Evolutionary conservation across 805 yeast species (phyloP), one percentile per base, ranked within the genome.

Genomic region (Candida sonorensis): DNA sequence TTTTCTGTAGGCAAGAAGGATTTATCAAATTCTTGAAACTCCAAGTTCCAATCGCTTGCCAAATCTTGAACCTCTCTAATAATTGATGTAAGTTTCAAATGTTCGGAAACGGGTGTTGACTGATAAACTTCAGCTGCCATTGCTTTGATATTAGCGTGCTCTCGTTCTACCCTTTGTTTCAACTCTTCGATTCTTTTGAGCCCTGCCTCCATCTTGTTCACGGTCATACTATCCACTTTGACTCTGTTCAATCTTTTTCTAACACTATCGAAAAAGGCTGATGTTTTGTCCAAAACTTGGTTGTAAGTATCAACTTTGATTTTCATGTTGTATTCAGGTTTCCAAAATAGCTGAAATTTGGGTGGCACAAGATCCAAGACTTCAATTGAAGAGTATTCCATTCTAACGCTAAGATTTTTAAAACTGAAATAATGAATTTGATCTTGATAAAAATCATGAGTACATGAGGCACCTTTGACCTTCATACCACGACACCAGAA

Each of bases 11-110:
- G 97, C 38, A 90, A 68, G 50, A 72, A 92, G 14, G 68, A 67
- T 27, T 69, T 69, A 38, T 84, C 97, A 59, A 92, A 90, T 7
- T 75, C 81, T 23, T 75, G 69, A 47, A 92, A 87, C 36, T 81
- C 94, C 15, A 58, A 46, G 56, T 90, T 95, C 97, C 97, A 92
- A 25, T 66, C 72, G 15, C 85, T 87, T 3, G 94, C 88, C 18
- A 78, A 60, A 35, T 81, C 87, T 48, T 90, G 96, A 12, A 90
- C 64, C 22, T 70, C 70, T 45, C 90, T 64, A 17, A 87, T 58
- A 3, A 82, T 70, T 0, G 72, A 60, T 48, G 94, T 92, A 43
- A 92, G 57, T 10, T 76, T 69, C 27, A 90, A 53, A 52, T 82
- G 82, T 23, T 76, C 80, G 6, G 81, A 71, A 0, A 84, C 79